These are phyloP conservation scores for Venturia nashicola DNA, from an alignment of 2,329 filamentous ascomycete species.

Conservation along the genomic window DNA sequence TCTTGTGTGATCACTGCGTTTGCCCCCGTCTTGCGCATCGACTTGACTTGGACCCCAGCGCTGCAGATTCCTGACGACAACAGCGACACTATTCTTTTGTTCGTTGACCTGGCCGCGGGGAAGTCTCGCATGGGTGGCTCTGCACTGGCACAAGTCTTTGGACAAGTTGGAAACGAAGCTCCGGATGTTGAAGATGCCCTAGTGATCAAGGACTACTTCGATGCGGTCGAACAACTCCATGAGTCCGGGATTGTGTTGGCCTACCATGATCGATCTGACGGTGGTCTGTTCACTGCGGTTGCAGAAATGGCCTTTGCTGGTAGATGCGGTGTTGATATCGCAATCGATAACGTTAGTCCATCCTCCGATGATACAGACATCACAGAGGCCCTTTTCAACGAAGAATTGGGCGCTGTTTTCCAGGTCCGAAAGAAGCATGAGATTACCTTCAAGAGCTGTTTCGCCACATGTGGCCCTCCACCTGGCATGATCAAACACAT, in stretches of 20 bases:
- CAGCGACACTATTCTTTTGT: constrained; percentile 77
- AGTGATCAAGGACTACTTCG: constrained; percentile 79
- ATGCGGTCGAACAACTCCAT: constrained; percentile 61
- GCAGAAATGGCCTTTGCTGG: constrained; percentile 98
- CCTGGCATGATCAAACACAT: constrained; percentile 73
- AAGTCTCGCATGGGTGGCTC: constrained; percentile 79
- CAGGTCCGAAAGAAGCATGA: constrained; percentile 81
- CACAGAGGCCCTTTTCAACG: constrained; percentile 78
- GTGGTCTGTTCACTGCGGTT: constrained; percentile 79
- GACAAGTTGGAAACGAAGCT: constrained; percentile 69
- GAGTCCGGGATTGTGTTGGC: constrained; percentile 67
- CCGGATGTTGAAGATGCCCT: constrained; percentile 79
- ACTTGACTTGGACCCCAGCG: constrained; percentile 88
- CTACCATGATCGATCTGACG: constrained; percentile 91
- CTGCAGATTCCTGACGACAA: constrained; percentile 64
- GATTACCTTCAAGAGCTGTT: constrained; percentile 75
- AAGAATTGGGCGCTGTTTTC: constrained; percentile 92
- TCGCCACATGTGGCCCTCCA: constrained; percentile 79
- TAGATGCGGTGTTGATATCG: constrained; percentile 74
- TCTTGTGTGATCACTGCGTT: constrained; percentile 89
- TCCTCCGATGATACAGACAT: constrained; percentile 52
- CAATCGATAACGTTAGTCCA: constrained; percentile 59
- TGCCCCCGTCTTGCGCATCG: constrained; percentile 66
- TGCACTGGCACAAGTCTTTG: constrained; percentile 78
- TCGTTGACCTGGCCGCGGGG: constrained; percentile 77